phyloP scores from a whole-genome alignment of 139 green algal genomes.

The Chlorella sp. region DNA sequence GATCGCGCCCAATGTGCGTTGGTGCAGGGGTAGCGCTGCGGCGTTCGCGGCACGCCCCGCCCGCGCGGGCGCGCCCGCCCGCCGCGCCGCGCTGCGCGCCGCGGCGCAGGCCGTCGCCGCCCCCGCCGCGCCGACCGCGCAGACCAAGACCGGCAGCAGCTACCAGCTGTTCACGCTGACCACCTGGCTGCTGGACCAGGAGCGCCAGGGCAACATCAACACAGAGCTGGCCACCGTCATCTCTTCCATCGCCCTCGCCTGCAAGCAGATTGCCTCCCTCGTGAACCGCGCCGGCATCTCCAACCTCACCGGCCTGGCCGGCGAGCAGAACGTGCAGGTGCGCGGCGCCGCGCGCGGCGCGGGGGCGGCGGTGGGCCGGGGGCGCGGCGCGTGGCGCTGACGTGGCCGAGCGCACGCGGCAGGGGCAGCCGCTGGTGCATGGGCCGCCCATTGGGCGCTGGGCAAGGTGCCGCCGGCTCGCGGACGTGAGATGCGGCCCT shows the following conservation, averaged over 20 bases:
- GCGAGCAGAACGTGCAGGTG: slow-evolving; percentile 59
- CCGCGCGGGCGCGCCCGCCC: neutral
- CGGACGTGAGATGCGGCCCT: neutral
- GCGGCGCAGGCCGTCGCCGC: slow-evolving; percentile 18
- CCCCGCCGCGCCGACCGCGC: neutral
- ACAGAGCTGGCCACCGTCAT: slow-evolving; percentile 93
- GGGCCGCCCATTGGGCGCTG: too few species aligned
- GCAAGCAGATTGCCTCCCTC: slow-evolving; percentile 97
- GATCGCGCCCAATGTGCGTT: too few species aligned
- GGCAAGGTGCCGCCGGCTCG: too few species aligned
- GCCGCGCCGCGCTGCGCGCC: slow-evolving; percentile 5
- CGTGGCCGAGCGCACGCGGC: too few species aligned
- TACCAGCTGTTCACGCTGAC: slow-evolving; percentile 43
- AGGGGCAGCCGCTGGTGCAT: neutral
- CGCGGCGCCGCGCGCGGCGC: too few species aligned
- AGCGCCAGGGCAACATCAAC: slow-evolving; percentile 86
- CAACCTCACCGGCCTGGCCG: slow-evolving; percentile 89
- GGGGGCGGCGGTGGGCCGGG: too few species aligned
- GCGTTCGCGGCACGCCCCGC: slow-evolving; percentile 4
- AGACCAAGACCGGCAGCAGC: neutral
- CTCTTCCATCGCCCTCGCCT: slow-evolving; percentile 90
- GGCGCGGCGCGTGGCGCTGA: too few species aligned
- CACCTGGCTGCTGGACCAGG: slow-evolving; percentile 57
- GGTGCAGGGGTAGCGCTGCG: neutral
- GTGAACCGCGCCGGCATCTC: slow-evolving; percentile 92